Conservation (phyloP, 2,329 filamentous ascomycete genomes). For the Fusarium circinatum region DNA sequence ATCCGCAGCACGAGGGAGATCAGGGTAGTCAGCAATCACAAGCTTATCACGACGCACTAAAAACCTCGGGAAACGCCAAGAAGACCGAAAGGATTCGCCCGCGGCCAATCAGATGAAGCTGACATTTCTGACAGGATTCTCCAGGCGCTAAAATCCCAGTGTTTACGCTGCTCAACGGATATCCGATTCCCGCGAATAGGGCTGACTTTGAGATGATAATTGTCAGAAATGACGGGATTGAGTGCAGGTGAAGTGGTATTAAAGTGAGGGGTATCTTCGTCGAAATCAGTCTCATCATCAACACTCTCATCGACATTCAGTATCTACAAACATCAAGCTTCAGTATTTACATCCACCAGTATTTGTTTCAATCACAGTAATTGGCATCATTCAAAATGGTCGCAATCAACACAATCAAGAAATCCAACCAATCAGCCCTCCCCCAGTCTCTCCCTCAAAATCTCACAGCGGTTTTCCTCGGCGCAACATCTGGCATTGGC, state of each 20-base stretch:
- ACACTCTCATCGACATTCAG: background rate
- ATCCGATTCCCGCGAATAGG: constrained; percentile 7
- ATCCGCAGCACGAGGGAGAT: background rate
- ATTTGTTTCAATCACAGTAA: no score
- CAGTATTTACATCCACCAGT: no score
- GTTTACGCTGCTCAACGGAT: constrained; percentile 6
- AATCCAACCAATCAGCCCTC: constrained; percentile 12
- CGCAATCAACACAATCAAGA: constrained; percentile 15
- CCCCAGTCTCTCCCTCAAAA: background rate
- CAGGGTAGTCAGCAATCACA: background rate
- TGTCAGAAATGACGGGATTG: background rate
- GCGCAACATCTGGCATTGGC: constrained; percentile 34
- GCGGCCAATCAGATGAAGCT: background rate
- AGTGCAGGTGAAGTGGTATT: background rate
- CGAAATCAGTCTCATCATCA: background rate
- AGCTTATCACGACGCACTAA: background rate
- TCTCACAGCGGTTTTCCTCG: constrained; percentile 29
- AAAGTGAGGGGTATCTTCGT: background rate
- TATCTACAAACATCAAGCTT: background rate
- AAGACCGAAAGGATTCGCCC: background rate
- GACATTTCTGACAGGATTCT: background rate
- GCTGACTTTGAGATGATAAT: background rate
- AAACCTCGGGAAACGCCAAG: background rate
- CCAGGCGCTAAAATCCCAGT: rapidly evolving
- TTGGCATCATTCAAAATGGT: constrained; percentile 4